A percentile compares a stretch with the other conserved stretches of the same genome.
Evolutionary conservation across 2,329 filamentous ascomycete genomes (phyloP).

Genomic region (Alternaria viburni): DNA sequence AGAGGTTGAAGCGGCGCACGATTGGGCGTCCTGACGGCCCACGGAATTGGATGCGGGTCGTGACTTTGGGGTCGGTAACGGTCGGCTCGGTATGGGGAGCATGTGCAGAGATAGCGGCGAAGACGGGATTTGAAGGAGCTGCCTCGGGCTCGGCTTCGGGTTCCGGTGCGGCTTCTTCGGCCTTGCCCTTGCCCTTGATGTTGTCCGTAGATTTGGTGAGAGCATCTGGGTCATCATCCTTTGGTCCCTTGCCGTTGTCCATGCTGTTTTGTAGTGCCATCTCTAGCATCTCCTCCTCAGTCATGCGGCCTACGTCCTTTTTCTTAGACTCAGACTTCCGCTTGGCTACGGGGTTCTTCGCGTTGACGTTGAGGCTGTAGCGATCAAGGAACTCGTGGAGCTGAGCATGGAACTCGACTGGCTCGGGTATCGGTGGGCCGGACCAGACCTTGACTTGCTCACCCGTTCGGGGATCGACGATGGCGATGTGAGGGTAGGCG

Average conservation of each 20-base stretch:
- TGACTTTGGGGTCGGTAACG: slow-evolving; percentile 68
- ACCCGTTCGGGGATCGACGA: slow-evolving; percentile 92
- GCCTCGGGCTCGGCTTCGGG: slow-evolving; percentile 22
- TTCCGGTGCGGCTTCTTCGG: slow-evolving; percentile 20
- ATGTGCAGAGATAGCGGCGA: slow-evolving; percentile 73
- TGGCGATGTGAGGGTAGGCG: slow-evolving; percentile 94
- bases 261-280: slow-evolving; percentile 91
- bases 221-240: slow-evolving; percentile 82
- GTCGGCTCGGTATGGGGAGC: slow-evolving; percentile 79
- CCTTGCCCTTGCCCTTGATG: slow-evolving; percentile 58
- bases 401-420: slow-evolving; percentile 85
- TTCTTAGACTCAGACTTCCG: slow-evolving; percentile 74
- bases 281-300: slow-evolving; percentile 96
- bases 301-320: slow-evolving; percentile 84
- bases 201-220: slow-evolving; percentile 72
- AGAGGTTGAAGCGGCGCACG: slow-evolving; percentile 80
- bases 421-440: slow-evolving; percentile 76
- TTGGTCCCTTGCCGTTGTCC: slow-evolving; percentile 60
- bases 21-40: slow-evolving; percentile 77
- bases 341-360: slow-evolving; percentile 90
- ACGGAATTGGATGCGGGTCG: slow-evolving; percentile 87
- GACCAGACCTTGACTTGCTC: slow-evolving; percentile 98
- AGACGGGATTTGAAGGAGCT: slow-evolving; percentile 54
- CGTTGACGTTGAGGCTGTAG: slow-evolving; percentile 86
- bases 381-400: slow-evolving; percentile 96